Percentiles rank a stretch among this genome's conserved stretches.
Conservation (phyloP, 2,329 filamentous ascomycete genomes). For the Camillea tinctor region DNA sequence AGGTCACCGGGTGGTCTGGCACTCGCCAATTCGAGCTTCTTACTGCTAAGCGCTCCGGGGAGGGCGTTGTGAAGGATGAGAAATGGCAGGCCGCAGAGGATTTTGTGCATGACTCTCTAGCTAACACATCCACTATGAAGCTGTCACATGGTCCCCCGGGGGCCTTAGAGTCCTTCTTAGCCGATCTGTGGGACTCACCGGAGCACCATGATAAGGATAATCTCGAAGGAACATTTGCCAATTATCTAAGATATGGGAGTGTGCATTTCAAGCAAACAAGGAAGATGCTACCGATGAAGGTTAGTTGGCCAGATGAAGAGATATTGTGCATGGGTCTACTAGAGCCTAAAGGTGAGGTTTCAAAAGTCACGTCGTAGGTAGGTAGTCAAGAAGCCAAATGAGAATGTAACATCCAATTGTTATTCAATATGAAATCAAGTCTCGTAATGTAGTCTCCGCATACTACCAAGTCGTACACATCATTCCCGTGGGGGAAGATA, state of each 20-base stretch:
- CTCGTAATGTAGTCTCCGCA: not conserved
- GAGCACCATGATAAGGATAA: conserved; percentile 32
- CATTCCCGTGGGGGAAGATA: not conserved
- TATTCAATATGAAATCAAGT: not conserved
- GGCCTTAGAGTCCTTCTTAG: conserved; percentile 29
- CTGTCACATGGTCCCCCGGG: conserved; percentile 32
- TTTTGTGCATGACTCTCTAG: conserved; percentile 31
- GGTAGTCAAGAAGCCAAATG: not conserved
- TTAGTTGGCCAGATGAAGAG: conserved; percentile 24
- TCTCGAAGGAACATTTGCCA: conserved; percentile 30
- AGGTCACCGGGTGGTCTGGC: conserved; percentile 32
- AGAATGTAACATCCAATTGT: not conserved
- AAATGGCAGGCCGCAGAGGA: conserved; percentile 29
- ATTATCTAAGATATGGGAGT: conserved; percentile 31
- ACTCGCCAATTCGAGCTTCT: conserved; percentile 33
- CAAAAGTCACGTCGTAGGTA: not conserved
- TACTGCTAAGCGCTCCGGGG: conserved; percentile 23
- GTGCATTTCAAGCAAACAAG: conserved; percentile 29
- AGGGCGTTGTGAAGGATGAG: conserved; percentile 25
- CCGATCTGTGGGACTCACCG: conserved; percentile 33
- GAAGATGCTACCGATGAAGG: conserved; percentile 22
- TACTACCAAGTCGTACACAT: not conserved
- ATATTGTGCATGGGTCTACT: conserved; percentile 24
- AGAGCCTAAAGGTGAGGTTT: conserved; percentile 17
- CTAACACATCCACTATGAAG: conserved; percentile 34